These are phyloP conservation scores for Amanita exitialis DNA, from an alignment of 768 basidiomycete species.

Conservation along the genomic window DNA sequence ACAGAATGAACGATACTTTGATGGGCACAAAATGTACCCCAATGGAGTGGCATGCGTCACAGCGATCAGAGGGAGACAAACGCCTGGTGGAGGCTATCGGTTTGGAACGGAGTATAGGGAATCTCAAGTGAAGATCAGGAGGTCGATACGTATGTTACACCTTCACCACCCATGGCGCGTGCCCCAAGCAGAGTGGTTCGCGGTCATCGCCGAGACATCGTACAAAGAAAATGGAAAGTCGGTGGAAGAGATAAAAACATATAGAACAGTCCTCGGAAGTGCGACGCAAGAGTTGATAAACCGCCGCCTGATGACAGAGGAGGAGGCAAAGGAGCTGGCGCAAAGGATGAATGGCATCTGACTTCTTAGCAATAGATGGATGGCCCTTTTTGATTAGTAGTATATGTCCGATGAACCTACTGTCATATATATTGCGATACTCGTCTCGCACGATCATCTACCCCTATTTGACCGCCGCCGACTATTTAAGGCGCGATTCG, in stretches of 20 bases:
- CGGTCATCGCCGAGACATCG: conserved; percentile 6
- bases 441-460: too few species aligned
- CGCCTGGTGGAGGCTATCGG: conserved; percentile 5
- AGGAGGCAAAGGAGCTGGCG: neutral
- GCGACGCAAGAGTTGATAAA: conserved; percentile 7
- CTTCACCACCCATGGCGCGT: conserved; percentile 9
- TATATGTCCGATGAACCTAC: too few species aligned
- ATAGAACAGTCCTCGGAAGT: conserved; percentile 3
- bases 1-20: conserved; percentile 18
- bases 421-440: too few species aligned
- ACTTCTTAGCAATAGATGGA: neutral
- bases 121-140: conserved; percentile 16
- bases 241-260: conserved; percentile 6
- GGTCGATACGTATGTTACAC: conserved; percentile 7
- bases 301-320: conserved; percentile 8
- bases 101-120: conserved; percentile 19
- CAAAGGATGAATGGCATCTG: neutral
- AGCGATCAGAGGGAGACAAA: conserved; percentile 12
- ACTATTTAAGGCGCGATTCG: too few species aligned
- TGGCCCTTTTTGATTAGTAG: too few species aligned
- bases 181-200: conserved; percentile 10
- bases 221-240: conserved; percentile 5
- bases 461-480: too few species aligned
- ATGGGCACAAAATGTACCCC: conserved; percentile 20
- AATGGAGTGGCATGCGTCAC: conserved; percentile 23